Base-by-base conservation (phyloP, 345 rosid species). In the Lagerstroemia speciosa region DNA sequence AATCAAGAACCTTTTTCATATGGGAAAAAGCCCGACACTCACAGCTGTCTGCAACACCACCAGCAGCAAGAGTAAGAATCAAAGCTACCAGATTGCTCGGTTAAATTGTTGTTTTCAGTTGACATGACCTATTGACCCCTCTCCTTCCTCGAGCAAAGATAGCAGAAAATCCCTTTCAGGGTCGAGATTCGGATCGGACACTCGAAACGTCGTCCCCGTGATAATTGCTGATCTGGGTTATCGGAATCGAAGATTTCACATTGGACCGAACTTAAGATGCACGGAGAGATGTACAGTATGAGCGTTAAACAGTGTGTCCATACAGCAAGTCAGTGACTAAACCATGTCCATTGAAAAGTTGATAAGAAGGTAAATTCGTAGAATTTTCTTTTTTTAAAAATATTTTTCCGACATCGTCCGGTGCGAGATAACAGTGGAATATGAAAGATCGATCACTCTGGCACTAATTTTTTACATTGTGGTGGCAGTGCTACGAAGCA, bases 11-110 rank as follows among this genome's bases (percentile, higher is more conserved):
- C 81, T 79, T 83, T 69, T 75, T 78, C 67, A 40, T 65, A 5
- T 20, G 15, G 67, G 62, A 62, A 65, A 71, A 64, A n/a, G 16
- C 26, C 69, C 20, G 22, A 80, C 71, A 33, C 30, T 34, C 52
- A 80, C 95, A 92, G 93, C 97, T 88, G 95, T 89, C 84, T 82
- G 41, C 70, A 88, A 82, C 90, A 57, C 74, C 69, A 55, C 61
- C 52, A 89, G 65, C 79, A 78, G 48, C 87, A 82, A 76, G 67
- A 70, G 57, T 67, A 72, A 84, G 74, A 77, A 76, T 86, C 87
- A 82, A 72, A 72, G 38, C 70, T 31, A 72, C 71, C 31, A 40
- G 75, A 87, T 86, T 82, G 79, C 77, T 62, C 52, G 76, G 86
- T 83, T 84, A 72, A 80, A 50, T 65, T 17, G 52, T 71, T 36